Conservation (phyloP, 768 basidiomycete species). For the Leccinum fibrillosum region DNA sequence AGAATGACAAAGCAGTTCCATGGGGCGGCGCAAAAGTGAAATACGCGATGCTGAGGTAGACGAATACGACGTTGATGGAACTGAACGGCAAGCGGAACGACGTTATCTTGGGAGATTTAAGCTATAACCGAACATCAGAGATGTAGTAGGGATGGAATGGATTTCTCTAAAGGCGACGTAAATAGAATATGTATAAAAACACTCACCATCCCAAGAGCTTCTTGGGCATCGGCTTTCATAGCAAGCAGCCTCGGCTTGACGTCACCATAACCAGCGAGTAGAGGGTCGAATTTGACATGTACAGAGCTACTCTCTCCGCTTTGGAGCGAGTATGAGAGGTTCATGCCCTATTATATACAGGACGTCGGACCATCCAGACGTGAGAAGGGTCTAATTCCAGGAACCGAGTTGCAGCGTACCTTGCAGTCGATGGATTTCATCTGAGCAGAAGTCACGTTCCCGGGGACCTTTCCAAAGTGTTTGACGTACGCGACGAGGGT, state of each 20-base stretch:
- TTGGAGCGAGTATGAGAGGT: constrained; percentile 58
- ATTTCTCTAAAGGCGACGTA: background rate
- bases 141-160: background rate
- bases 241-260: constrained; percentile 75
- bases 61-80: constrained; percentile 13
- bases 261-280: constrained; percentile 70
- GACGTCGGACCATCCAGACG: background rate
- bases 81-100: constrained; percentile 50
- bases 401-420: constrained; percentile 34
- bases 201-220: constrained; percentile 74
- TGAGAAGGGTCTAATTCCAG: background rate
- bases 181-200: background rate
- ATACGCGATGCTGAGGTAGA: constrained; percentile 18
- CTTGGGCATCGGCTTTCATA: constrained; percentile 81
- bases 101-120: constrained; percentile 58
- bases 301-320: constrained; percentile 44
- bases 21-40: constrained; percentile 15
- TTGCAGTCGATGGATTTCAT: constrained; percentile 70
- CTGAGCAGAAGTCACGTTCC: constrained; percentile 54
- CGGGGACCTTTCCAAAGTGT: constrained; percentile 65
- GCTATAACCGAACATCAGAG: constrained; percentile 34
- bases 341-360: constrained; percentile 54
- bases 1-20: constrained; percentile 15
- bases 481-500: constrained; percentile 83
- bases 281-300: constrained; percentile 63